Percentiles rank a stretch among this genome's conserved stretches.
Conservation (phyloP, 352 stramenopile species). For the Phytophthora podocarpi region DNA sequence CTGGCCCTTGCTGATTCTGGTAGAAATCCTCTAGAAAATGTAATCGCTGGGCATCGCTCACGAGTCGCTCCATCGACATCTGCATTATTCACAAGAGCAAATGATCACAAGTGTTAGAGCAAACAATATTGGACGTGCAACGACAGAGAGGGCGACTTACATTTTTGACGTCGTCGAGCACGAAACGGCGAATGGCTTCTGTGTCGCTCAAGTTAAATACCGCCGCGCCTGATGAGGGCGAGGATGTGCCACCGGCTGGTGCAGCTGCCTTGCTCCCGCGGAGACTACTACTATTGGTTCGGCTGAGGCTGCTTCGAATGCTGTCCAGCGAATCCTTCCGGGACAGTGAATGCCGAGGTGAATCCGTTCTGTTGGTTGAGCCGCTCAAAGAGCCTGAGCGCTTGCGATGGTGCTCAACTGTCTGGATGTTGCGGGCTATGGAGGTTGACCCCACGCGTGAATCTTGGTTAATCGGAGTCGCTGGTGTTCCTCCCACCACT, state of each 20-base stretch:
- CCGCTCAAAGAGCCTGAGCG: conserved; percentile 34
- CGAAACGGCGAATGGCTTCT: conserved; percentile 64
- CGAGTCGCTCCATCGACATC: conserved; percentile 83
- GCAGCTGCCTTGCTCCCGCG: conserved; percentile 21
- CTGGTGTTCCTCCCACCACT: conserved; percentile 8
- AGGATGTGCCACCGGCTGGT: conserved; percentile 4
- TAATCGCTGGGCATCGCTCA: conserved; percentile 76
- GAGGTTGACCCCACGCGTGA: conserved; percentile 34
- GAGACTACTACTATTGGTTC: conserved; percentile 34
- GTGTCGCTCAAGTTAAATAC: conserved; percentile 64
- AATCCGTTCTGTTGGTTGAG: conserved; percentile 28
- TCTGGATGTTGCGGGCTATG: conserved; percentile 46
- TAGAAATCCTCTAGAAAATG: conserved; percentile 75
- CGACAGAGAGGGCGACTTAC: conserved; percentile 27
- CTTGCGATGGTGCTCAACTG: conserved; percentile 42
- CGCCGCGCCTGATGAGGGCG: conserved; percentile 8
- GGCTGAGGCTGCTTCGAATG: conserved; percentile 23
- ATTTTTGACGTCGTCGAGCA: conserved; percentile 72
- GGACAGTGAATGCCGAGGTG: conserved; percentile 28
- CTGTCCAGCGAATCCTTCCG: conserved; percentile 41
- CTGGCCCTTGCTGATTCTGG: conserved; percentile 31
- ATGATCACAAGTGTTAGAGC: conserved; percentile 12
- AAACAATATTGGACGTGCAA: not conserved
- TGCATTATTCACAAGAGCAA: conserved; percentile 21
- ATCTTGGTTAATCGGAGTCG: conserved; percentile 13